A percentile compares a stretch with the other conserved stretches of the same genome.
Evolutionary conservation across 768 basidiomycete genomes (phyloP).

Genomic region (Pisolithus albus): DNA sequence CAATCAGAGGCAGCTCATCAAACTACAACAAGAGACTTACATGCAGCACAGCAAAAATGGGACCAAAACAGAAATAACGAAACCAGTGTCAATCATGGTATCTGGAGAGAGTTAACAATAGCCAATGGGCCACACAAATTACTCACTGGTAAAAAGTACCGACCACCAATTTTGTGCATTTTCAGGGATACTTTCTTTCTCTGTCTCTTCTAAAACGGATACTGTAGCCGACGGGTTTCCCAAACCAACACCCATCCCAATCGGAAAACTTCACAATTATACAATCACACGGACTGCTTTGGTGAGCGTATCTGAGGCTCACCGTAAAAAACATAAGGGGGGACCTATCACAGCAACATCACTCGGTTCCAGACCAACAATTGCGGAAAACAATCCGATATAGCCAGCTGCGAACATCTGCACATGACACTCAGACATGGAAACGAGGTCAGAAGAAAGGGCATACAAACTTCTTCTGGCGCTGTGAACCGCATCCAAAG

Average conservation of each 20-base stretch:
- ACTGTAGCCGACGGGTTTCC: conserved; percentile 14
- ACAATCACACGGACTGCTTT: not conserved
- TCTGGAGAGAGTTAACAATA: conserved; percentile 34
- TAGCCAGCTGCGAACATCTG: conserved; percentile 79
- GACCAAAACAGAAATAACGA: conserved; percentile 72
- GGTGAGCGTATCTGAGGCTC: conserved; percentile 7
- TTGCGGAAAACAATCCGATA: conserved; percentile 73
- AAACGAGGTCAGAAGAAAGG: not conserved
- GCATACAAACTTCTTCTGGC: conserved; percentile 80
- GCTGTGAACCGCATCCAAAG: conserved; percentile 78
- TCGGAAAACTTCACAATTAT: conserved; percentile 53
- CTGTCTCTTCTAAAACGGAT: conserved; percentile 48
- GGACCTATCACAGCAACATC: conserved; percentile 52
- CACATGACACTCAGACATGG: conserved; percentile 9
- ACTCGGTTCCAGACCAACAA: conserved; percentile 55
- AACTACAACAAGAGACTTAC: conserved; percentile 32
- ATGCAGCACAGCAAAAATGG: conserved; percentile 88
- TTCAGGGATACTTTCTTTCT: conserved; percentile 71
- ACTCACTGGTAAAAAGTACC: conserved; percentile 79
- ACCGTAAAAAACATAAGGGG: conserved; percentile 56
- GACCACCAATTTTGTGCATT: conserved; percentile 83
- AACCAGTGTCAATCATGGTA: conserved; percentile 79
- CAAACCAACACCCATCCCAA: conserved; percentile 81
- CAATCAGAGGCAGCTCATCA: not conserved
- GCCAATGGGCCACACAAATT: not conserved